Evolutionary conservation across 352 stramenopile species (phyloP).

Genomic region (Albugo laibachii): DNA sequence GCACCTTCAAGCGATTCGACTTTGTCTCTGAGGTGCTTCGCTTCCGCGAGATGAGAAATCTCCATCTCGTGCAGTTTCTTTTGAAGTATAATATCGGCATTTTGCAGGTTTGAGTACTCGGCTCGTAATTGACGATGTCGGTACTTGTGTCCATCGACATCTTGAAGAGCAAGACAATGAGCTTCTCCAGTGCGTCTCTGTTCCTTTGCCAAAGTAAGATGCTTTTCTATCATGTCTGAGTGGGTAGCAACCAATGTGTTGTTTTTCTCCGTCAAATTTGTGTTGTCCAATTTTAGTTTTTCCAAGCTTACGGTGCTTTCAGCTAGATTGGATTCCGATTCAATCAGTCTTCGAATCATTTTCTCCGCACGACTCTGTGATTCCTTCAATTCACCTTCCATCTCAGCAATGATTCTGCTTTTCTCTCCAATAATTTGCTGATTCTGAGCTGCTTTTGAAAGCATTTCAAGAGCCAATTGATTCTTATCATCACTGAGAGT

Average conservation of each 20-base stretch:
- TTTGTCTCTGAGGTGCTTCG: too few relatives aligned
- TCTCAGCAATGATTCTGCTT: conserved; percentile 1
- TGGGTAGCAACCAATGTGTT: not conserved
- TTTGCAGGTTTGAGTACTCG: too few relatives aligned
- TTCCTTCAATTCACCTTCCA: conserved; percentile 15
- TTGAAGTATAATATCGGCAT: too few relatives aligned
- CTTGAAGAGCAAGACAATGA: too few relatives aligned
- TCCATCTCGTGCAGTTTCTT: too few relatives aligned
- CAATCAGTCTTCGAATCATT: not conserved
- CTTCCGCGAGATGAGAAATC: too few relatives aligned
- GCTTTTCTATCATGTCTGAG: not conserved
- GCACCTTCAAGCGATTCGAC: too few relatives aligned
- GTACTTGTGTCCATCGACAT: too few relatives aligned
- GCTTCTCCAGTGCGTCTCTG: too few relatives aligned
- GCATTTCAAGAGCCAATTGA: not conserved
- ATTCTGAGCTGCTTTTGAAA: not conserved
- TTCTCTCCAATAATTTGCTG: not conserved
- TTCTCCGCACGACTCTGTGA: conserved; percentile 6
- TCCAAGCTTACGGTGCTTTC: not conserved
- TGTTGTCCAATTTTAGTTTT: not conserved
- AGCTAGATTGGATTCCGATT: not conserved
- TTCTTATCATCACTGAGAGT: not conserved
- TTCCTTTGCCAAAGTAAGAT: not conserved
- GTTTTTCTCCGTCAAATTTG: not conserved
- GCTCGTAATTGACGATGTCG: too few relatives aligned